These are phyloP conservation scores for Seminavis robusta DNA, from an alignment of 108 stramenopile species.

Conservation along the genomic window DNA sequence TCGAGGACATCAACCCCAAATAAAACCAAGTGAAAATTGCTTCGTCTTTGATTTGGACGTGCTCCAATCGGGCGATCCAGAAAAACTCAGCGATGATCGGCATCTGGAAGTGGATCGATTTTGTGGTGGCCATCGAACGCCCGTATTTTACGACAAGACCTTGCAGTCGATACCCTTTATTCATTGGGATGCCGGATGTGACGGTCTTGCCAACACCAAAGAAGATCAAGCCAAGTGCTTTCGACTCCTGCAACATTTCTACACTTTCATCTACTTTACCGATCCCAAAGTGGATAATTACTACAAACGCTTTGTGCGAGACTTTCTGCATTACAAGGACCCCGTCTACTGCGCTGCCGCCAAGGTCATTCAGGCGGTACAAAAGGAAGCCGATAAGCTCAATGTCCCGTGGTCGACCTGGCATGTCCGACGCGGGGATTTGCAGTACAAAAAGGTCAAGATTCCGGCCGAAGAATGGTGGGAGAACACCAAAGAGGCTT, in stretches of 20 bases:
- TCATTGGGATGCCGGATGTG: constrained; percentile 69
- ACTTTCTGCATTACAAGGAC: constrained; percentile 79
- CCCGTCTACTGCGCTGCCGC: constrained; percentile 85
- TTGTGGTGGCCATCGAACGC: constrained; percentile 30
- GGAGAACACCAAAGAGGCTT: constrained; percentile 56
- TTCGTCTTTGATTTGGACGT: constrained; percentile 62
- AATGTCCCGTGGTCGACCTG: constrained; percentile 46
- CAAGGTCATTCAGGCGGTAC: constrained; percentile 64
- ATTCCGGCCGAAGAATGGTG: constrained; percentile 62
- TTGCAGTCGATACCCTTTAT: constrained; percentile 47
- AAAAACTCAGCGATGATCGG: constrained; percentile 27
- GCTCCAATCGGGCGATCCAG: constrained; percentile 29
- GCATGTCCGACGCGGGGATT: constrained; percentile 78
- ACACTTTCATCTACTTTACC: constrained; percentile 75
- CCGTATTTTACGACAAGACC: constrained; percentile 40
- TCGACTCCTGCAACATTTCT: constrained; percentile 79
- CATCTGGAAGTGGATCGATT: constrained; percentile 42
- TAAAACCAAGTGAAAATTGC: constrained; percentile 39
- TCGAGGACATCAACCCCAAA: constrained; percentile 29
- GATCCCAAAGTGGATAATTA: constrained; percentile 68
- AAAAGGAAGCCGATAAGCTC: constrained; percentile 38
- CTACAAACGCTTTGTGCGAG: constrained; percentile 75
- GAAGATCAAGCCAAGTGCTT: constrained; percentile 25
- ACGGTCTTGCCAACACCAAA: constrained; percentile 42
- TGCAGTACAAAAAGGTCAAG: constrained; percentile 67